phyloP scores from a whole-genome alignment of 768 basidiomycete genomes.

The Cystobasidium ongulense region DNA sequence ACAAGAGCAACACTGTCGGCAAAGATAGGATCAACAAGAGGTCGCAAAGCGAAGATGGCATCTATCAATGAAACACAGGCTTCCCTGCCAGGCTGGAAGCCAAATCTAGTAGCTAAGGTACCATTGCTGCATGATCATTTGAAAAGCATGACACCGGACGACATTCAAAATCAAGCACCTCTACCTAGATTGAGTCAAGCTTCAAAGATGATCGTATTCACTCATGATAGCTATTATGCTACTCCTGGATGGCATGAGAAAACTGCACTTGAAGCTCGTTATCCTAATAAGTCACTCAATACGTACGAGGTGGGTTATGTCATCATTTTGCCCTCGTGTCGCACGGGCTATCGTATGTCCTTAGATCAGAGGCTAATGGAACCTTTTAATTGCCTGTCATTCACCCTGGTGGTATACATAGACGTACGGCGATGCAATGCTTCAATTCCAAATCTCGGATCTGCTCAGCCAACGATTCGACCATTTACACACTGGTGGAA shows the following conservation, averaged over 20 bases:
- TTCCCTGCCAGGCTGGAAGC: background rate
- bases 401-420: background rate
- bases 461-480: background rate
- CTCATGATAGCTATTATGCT: background rate
- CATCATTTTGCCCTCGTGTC: no score
- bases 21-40: background rate
- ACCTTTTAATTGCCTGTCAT: no score
- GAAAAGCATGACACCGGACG: background rate
- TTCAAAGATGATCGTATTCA: background rate
- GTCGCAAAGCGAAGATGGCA: background rate
- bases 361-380: no score
- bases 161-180: background rate
- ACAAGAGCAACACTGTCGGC: background rate
- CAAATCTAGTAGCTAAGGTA: background rate
- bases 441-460: background rate
- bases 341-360: no score
- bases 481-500: background rate
- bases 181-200: background rate
- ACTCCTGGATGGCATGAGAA: background rate
- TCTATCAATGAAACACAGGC: background rate
- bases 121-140: background rate
- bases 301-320: background rate
- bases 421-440: conserved; percentile 1
- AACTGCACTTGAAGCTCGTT: background rate
- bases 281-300: background rate